These are phyloP conservation scores for Beauveria sp. DNA, from an alignment of 2,329 filamentous ascomycete species.

Conservation along the genomic window DNA sequence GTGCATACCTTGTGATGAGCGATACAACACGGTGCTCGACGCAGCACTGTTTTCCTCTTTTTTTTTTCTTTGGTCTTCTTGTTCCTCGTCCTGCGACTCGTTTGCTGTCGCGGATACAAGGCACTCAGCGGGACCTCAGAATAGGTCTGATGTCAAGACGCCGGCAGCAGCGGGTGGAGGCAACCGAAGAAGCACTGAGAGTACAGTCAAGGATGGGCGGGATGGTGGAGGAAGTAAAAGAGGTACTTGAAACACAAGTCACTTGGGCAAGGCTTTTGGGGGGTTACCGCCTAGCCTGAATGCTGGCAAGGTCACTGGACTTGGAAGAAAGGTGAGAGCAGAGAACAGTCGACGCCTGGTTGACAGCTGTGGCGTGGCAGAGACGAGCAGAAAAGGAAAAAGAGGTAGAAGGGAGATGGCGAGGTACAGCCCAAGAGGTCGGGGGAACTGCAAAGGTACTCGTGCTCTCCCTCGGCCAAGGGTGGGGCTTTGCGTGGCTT, in stretches of 20 bases:
- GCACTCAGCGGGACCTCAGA: neutral
- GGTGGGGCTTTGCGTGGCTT: neutral
- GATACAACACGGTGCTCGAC: neutral
- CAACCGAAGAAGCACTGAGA: neutral
- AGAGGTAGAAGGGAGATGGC: neutral
- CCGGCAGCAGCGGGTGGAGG: neutral
- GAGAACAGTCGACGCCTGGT: neutral
- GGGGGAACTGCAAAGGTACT: constrained; percentile 9
- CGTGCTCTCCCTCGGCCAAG: neutral
- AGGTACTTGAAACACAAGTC: constrained; percentile 35
- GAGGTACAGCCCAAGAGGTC: neutral
- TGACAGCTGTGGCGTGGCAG: neutral
- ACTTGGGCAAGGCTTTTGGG: constrained; percentile 25
- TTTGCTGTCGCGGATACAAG: neutral
- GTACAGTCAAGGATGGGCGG: neutral
- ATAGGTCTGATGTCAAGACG: neutral
- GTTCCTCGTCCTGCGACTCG: neutral
- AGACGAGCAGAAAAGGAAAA: neutral
- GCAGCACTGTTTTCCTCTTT: neutral
- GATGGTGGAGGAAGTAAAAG: constrained; percentile 19
- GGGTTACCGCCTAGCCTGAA: constrained; percentile 13
- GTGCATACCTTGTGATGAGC: neutral
- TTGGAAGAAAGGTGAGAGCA: neutral
- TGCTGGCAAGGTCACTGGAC: constrained; percentile 7
- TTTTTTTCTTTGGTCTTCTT: neutral